Base-by-base conservation (phyloP, 2,329 filamentous ascomycete species). In the Spiromastix sp. region DNA sequence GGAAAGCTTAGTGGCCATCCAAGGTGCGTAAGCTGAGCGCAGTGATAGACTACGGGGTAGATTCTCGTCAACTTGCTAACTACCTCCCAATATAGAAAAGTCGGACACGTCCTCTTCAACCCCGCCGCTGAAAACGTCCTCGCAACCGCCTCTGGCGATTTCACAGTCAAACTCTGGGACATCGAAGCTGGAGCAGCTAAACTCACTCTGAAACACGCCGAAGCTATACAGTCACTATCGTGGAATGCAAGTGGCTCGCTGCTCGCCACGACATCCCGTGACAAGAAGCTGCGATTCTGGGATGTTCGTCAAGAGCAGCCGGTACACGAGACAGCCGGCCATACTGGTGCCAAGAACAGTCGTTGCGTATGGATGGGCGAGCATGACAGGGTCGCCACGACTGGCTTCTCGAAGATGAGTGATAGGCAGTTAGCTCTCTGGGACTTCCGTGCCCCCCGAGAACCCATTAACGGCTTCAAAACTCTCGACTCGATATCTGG, bases 201-300 rank as follows among this genome's bases (percentile, higher is more conserved):
- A 48, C 69, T 89, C 34, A 77, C 77, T 2, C 72, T 98, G 42
- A 87, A 83, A 63, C 82, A 95, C 60, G 77, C 74, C 45, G 91
- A 98, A 52, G 87, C 95, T 46, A 83, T 96, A 25, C 91, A 96
- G 63, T 93, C 85, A 43, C 70, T 96, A 51, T 93, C 89, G 19
- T 98, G 89, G 89, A 95, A 84, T 61, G 85, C 86, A 45, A 81
- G 83, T 48, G 91, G 91, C 41, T 78, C 78, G 38, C 71, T 91
- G 57, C 66, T 98, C 41, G 87, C 83, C 32, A 96, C 91, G 5
- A 96, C 91, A 6, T 94, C 86, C 42, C 77, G 91, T 52, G 91
- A 98, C 74, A 98, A 98, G 79, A 95, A 94, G 69, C 72, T 98
- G 45, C 81, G 91, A 42, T 79, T 96, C 44, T 98, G 91, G 91